phyloP scores from a whole-genome alignment of 768 basidiomycete genomes.

The Boletus vermiculosoides region DNA sequence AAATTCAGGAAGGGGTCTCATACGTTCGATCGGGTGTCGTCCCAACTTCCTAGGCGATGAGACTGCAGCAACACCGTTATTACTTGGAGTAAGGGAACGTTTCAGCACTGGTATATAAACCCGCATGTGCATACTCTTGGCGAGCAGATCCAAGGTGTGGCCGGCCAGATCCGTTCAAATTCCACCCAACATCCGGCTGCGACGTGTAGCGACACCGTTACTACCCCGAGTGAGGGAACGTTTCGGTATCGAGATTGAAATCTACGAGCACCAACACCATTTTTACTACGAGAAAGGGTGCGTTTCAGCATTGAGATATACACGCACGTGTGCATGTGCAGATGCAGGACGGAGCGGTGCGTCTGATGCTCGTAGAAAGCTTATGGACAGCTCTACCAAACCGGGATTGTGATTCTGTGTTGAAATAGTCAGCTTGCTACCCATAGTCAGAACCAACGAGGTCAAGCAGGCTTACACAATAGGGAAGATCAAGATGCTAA shows the following conservation, averaged over 20 bases:
- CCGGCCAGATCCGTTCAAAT: not conserved
- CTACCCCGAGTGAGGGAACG: not conserved
- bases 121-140: not conserved
- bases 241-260: not conserved
- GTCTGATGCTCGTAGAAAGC: constrained; percentile 19
- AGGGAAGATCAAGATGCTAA: constrained; percentile 22
- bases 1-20: not conserved
- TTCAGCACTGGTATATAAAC: not conserved
- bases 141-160: too few species aligned
- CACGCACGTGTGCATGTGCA: constrained; percentile 33
- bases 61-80: not conserved
- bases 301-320: not conserved
- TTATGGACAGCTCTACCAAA: constrained; percentile 17
- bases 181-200: not conserved
- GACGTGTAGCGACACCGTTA: constrained; percentile 48
- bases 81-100: not conserved
- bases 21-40: not conserved
- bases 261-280: constrained; percentile 22
- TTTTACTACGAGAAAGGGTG: not conserved
- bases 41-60: not conserved
- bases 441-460: not conserved
- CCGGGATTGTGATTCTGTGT: constrained; percentile 30
- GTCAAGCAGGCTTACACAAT: too few species aligned
- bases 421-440: not conserved
- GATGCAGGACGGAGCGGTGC: constrained; percentile 49